Evolutionary conservation across 441 rosid genomes (phyloP), one percentile per base, ranked within the genome.

Genomic region (Pelargonium fulgidum): DNA sequence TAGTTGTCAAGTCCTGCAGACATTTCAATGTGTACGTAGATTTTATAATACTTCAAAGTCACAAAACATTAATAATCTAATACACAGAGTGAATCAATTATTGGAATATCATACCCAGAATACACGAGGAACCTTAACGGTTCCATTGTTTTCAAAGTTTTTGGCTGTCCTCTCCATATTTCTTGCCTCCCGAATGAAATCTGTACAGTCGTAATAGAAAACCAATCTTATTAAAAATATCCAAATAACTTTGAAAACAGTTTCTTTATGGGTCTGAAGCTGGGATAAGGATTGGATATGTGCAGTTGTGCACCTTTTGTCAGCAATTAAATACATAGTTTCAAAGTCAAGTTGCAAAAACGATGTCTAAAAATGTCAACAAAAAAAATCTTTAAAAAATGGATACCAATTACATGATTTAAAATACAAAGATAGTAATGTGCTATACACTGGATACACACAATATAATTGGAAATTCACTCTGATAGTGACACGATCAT

Each of bases 141-240:
- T 72, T 52, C 79, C 80, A 70, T 87, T 90, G 76, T 71, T 79
- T 72, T 78, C 81, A 56, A 92, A 89, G 80, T 89, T 82, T 65
- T 76, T 81, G 66, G 92, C 91, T 67, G 88, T 87, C 74, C 77
- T 86, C 81, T 87, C 96, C 12, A 91, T 82, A 80, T 89, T 93
- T 81, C 76, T 86, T 13, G 89, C 96, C 84, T 93, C 98, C 74
- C 85, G 91, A 65, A 83, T 80, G 81, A 93, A 93, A 88, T 93
- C 98, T 92, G 87, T 58, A 61, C 24, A 73, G 3, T 71, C 42
- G 62, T 59, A 73, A 16, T 64, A 48, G 70, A 72, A 11, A 20
- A 13, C 1, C 24, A 64, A 56, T 8, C 13, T 9, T 22, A 56
- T 17, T 56, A 16, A 22, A 56, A 56, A 10, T 2, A 56, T 56